Base-by-base conservation (phyloP, 2,329 filamentous ascomycete genomes). In the Ophiostoma sp. region DNA sequence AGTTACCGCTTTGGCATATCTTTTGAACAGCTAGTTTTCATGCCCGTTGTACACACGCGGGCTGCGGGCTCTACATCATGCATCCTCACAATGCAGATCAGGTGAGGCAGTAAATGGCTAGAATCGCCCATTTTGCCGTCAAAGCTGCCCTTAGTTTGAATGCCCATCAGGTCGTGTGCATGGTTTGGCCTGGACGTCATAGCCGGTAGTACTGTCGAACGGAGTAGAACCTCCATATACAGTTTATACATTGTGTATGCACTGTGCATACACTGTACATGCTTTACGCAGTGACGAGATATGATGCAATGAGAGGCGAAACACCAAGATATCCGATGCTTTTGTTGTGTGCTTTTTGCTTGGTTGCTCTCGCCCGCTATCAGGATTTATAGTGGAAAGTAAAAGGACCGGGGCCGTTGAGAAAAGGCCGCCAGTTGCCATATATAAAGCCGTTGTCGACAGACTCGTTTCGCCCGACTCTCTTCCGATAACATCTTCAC, bases 251-350 rank as follows among this genome's bases (percentile, higher is more conserved):
- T 31, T 33, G 60, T 64, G 3, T 11, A 20, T 39, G 17, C 60
- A 64, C 60, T 33, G 60, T 64, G 15, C 4, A n/a, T 11, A 4
- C 48, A 54, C 48, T 54, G 48, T 54, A 13, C 13, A 17, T 6
- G 7, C 23, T 17, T 11, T n/a, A 23, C 23, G 10, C 15, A 39
- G 60, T 36, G 62, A 65, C 17, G 20, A 39, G 62, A 39, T 23
- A 67, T 67, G 65, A 67, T 67, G 65, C 65, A 67, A 67, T 67
- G 65, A 31, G 36, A 67, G 65, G 62, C 62, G 62, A 36, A 11
- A 65, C 52, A 27, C 52, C n/a, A 27, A 41, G n/a, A 31, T 39
- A 6, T 10, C 13, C 52, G 7, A 57, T 27, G 52, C 48, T 52
- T 52, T 44, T 11, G 27, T 31, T 31, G 27, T 31, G 27, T 31